Percentiles rank a stretch among this genome's conserved stretches.
phyloP scores from a whole-genome alignment of 2,329 filamentous ascomycete genomes.

The Bipolaris sorokiniana region DNA sequence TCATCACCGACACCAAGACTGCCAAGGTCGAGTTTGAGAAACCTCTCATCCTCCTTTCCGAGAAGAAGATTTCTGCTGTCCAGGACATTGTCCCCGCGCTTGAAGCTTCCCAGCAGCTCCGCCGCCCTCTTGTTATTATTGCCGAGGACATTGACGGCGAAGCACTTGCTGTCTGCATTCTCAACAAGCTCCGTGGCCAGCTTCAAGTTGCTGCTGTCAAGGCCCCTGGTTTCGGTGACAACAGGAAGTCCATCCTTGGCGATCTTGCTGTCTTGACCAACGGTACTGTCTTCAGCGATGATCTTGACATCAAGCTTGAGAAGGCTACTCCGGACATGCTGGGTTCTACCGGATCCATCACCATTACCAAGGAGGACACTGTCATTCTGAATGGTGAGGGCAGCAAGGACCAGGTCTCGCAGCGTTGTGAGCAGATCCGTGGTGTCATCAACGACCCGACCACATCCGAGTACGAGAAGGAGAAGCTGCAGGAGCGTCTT shows the following conservation, averaged over 20 bases:
- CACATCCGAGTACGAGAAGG: constrained; percentile 99
- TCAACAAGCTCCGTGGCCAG: constrained; percentile 99
- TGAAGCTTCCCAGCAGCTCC: constrained; percentile 93
- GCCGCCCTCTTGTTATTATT: constrained; percentile 96
- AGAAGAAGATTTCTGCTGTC: constrained; percentile 99
- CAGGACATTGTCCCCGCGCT: constrained; percentile 99
- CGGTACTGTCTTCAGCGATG: constrained; percentile 95
- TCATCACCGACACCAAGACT: constrained; percentile 98
- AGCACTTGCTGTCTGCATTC: constrained; percentile 96
- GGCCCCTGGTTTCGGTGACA: constrained; percentile 98
- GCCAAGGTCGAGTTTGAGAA: constrained; percentile 99
- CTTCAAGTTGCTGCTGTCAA: constrained; percentile 98
- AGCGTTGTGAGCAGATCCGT: constrained; percentile 99
- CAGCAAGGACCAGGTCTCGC: constrained; percentile 87
- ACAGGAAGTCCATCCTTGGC: constrained; percentile 99
- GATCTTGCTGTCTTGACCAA: constrained; percentile 96
- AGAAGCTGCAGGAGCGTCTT: constrained; percentile 99
- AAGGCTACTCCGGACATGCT: constrained; percentile 96
- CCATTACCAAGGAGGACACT: constrained; percentile 99
- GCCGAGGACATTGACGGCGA: constrained; percentile 99
- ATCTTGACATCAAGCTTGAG: constrained; percentile 98
- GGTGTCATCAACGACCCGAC: constrained; percentile 92
- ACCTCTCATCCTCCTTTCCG: constrained; percentile 95
- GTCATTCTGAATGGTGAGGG: constrained; percentile 98
- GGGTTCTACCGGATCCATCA: constrained; percentile 96